Percentiles rank a stretch among this genome's conserved stretches.
phyloP scores from a whole-genome alignment of 495 filamentous ascomycete species.

The Pyrenula aspistea region DNA sequence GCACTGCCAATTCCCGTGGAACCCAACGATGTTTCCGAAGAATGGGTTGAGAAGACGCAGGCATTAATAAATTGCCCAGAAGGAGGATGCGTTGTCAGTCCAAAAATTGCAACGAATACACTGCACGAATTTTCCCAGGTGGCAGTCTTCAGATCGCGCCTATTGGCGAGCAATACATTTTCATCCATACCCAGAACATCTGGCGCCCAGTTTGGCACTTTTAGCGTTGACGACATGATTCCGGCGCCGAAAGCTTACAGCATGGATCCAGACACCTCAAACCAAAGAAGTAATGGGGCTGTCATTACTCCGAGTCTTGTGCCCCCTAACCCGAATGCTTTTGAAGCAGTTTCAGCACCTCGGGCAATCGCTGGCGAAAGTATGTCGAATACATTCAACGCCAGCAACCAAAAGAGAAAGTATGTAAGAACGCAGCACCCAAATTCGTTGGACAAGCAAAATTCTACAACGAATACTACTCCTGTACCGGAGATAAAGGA shows the following conservation, averaged over 20 bases:
- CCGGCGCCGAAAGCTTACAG: not conserved
- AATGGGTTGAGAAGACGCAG: not conserved
- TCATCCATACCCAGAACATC: not conserved
- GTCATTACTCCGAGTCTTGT: no score
- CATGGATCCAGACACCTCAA: no score
- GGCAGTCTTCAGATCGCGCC: not conserved
- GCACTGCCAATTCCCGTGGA: not conserved
- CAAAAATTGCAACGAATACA: not conserved
- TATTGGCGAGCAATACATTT: not conserved
- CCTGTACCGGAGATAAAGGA: no score
- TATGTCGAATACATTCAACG: no score
- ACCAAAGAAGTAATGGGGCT: no score
- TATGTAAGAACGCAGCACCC: no score
- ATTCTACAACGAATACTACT: no score
- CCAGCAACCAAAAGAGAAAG: no score
- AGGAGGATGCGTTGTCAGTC: not conserved
- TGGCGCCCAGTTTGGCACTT: not conserved
- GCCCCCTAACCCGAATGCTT: no score
- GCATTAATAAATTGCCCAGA: not conserved
- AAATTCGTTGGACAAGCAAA: no score
- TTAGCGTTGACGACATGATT: not conserved
- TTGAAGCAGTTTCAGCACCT: no score
- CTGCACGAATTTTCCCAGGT: not conserved
- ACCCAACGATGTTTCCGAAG: not conserved
- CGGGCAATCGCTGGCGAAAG: no score